A percentile compares a stretch with the other conserved stretches of the same genome.
Conservation (phyloP, 306 rosid genomes). For the Castanospermum australe region DNA sequence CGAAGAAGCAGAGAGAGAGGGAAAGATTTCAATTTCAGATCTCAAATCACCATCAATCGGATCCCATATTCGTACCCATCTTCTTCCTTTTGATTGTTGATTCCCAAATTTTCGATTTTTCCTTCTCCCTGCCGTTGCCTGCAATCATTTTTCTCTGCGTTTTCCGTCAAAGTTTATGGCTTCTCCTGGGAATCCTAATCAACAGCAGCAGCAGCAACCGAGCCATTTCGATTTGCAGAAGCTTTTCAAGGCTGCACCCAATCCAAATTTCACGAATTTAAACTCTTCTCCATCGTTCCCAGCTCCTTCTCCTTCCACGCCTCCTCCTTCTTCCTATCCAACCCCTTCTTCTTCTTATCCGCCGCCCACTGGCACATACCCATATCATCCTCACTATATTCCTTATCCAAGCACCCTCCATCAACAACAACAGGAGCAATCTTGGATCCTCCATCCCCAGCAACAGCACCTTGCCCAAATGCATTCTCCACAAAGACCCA, state of each 20-base stretch:
- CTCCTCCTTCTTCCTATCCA: slow-evolving; percentile 45
- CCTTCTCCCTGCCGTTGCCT: not conserved
- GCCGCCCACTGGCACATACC: slow-evolving; percentile 62
- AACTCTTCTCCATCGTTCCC: slow-evolving; percentile 55
- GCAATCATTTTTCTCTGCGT: not conserved
- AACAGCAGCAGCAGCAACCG: slow-evolving; percentile 32
- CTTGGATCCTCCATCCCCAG: slow-evolving; percentile 31
- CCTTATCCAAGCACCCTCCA: slow-evolving; percentile 35
- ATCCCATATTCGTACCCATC: slow-evolving; percentile 25
- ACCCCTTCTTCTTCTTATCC: slow-evolving; percentile 68
- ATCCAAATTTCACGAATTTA: slow-evolving; percentile 30
- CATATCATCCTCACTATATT: slow-evolving; percentile 50
- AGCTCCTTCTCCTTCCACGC: slow-evolving; percentile 40
- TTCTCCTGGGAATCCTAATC: slow-evolving; percentile 53
- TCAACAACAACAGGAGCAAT: slow-evolving; percentile 27
- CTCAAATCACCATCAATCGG: slow-evolving; percentile 28
- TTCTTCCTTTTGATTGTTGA: not conserved
- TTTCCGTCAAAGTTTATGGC: slow-evolving; percentile 45
- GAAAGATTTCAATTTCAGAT: slow-evolving; percentile 34
- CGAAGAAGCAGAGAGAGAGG: not conserved
- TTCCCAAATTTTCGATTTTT: slow-evolving; percentile 24
- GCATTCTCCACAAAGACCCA: slow-evolving; percentile 42
- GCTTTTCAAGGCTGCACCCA: slow-evolving; percentile 51
- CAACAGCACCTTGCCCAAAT: slow-evolving; percentile 36
- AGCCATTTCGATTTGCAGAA: slow-evolving; percentile 49